These are phyloP conservation scores for Leccinum subrobustum DNA, from an alignment of 1,284 basidiomycete genomes.

Conservation along the genomic window DNA sequence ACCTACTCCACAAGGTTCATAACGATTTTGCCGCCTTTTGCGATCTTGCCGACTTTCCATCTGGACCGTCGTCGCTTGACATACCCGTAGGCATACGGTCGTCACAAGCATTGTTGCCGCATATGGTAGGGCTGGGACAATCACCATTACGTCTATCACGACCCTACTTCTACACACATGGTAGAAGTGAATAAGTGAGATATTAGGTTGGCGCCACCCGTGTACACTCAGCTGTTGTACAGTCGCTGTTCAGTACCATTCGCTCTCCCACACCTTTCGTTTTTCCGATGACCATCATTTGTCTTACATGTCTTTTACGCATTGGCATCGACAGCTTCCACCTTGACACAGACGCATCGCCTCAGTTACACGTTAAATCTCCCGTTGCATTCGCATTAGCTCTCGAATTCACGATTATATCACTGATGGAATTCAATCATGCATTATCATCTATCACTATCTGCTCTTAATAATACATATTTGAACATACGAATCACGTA, in stretches of 20 bases:
- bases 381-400: slow-evolving; percentile 18
- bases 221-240: slow-evolving; percentile 30
- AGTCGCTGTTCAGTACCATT: slow-evolving; percentile 21
- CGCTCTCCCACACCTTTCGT: slow-evolving; percentile 19
- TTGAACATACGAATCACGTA: background rate
- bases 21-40: slow-evolving; percentile 6
- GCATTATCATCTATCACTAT: slow-evolving; percentile 33
- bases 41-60: slow-evolving; percentile 6
- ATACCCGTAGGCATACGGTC: slow-evolving; percentile 5
- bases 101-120: slow-evolving; percentile 5
- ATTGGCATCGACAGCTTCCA: slow-evolving; percentile 15
- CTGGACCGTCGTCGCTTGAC: slow-evolving; percentile 10
- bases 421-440: slow-evolving; percentile 27
- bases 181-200: slow-evolving; percentile 19
- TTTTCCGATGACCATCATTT: slow-evolving; percentile 23
- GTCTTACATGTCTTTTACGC: slow-evolving; percentile 24
- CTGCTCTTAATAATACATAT: slow-evolving; percentile 27
- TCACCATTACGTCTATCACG: slow-evolving; percentile 4
- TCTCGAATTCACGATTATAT: slow-evolving; percentile 24
- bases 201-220: slow-evolving; percentile 8
- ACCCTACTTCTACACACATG: slow-evolving; percentile 10
- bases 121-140: slow-evolving; percentile 9
- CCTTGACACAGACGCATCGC: slow-evolving; percentile 10
- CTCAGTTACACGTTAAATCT: slow-evolving; percentile 13
- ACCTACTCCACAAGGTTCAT: slow-evolving; percentile 47